These are phyloP conservation scores for Ogataea angusta DNA, from an alignment of 805 yeast species.

Conservation along the genomic window DNA sequence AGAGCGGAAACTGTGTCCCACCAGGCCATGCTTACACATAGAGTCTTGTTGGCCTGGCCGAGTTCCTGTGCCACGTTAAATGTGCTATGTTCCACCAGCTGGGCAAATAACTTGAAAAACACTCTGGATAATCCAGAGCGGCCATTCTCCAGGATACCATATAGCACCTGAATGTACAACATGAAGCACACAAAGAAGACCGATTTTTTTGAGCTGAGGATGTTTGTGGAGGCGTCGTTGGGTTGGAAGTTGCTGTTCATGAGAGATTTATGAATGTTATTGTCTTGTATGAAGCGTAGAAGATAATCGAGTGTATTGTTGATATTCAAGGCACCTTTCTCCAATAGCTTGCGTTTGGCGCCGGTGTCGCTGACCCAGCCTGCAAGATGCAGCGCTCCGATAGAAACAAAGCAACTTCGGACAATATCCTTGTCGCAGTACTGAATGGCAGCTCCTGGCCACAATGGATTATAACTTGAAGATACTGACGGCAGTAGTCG, in stretches of 20 bases:
- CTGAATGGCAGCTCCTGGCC: conserved; percentile 48
- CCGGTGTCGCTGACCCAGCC: conserved; percentile 33
- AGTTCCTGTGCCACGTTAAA: conserved; percentile 28
- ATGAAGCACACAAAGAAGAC: conserved; percentile 34
- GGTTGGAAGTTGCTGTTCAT: conserved; percentile 6
- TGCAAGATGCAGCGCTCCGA: conserved; percentile 44
- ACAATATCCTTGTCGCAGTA: conserved; percentile 50
- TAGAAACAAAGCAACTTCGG: conserved; percentile 45
- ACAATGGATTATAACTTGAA: conserved; percentile 42
- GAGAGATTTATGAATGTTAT: conserved; percentile 13
- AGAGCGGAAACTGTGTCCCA: conserved; percentile 42
- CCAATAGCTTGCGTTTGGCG: conserved; percentile 41
- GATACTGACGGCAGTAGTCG: conserved; percentile 40
- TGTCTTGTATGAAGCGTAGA: conserved; percentile 35
- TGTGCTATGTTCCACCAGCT: conserved; percentile 33
- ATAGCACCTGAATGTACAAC: conserved; percentile 39
- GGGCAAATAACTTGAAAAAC: conserved; percentile 38
- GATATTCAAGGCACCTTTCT: conserved; percentile 44
- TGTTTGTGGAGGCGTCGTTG: conserved; percentile 6
- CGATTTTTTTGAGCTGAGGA: conserved; percentile 14
- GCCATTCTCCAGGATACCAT: conserved; percentile 40
- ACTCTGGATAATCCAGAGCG: conserved; percentile 37
- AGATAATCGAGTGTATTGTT: conserved; percentile 45
- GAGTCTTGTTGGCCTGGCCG: conserved; percentile 33
- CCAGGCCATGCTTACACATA: conserved; percentile 37